Evolutionary conservation across 305 asterid genomes (phyloP).

Genomic region (Solanum aculeatissimum): DNA sequence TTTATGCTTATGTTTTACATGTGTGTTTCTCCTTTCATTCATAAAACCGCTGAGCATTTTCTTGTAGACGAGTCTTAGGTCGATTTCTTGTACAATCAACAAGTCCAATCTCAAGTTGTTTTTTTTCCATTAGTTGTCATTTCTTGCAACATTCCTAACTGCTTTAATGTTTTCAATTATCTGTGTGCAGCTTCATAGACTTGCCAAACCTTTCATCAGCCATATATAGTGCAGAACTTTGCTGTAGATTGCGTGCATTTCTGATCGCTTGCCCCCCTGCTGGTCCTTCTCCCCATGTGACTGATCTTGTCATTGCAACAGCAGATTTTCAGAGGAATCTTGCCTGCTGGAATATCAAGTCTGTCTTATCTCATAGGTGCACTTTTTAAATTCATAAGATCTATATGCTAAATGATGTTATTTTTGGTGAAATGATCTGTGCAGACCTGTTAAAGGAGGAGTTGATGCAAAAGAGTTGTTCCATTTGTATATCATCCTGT

Average conservation of each 20-base stretch:
- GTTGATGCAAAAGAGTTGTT: conserved; percentile 45
- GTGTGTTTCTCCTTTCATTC: not conserved
- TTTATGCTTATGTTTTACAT: not conserved
- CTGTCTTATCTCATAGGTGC: not conserved
- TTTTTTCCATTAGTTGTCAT: not conserved
- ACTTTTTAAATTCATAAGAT: not conserved
- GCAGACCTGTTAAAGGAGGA: conserved; percentile 44
- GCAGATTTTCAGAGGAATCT: conserved; percentile 49
- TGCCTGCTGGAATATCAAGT: conserved; percentile 43
- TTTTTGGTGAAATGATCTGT: not conserved
- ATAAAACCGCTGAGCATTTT: not conserved
- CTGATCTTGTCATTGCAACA: conserved; percentile 43
- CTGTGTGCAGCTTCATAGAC: conserved; percentile 28
- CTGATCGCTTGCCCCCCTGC: conserved; percentile 49
- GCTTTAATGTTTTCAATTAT: not conserved
- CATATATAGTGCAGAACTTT: conserved; percentile 41
- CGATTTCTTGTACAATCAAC: not conserved
- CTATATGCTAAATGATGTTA: not conserved
- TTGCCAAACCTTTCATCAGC: conserved; percentile 43
- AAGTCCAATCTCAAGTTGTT: not conserved
- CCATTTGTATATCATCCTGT: conserved; percentile 41
- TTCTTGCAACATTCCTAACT: not conserved
- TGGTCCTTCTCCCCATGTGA: conserved; percentile 39
- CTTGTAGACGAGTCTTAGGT: not conserved
- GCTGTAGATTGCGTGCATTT: conserved; percentile 40